Conservation (phyloP, 139 green algal species). For the Picochlorum sp. region DNA sequence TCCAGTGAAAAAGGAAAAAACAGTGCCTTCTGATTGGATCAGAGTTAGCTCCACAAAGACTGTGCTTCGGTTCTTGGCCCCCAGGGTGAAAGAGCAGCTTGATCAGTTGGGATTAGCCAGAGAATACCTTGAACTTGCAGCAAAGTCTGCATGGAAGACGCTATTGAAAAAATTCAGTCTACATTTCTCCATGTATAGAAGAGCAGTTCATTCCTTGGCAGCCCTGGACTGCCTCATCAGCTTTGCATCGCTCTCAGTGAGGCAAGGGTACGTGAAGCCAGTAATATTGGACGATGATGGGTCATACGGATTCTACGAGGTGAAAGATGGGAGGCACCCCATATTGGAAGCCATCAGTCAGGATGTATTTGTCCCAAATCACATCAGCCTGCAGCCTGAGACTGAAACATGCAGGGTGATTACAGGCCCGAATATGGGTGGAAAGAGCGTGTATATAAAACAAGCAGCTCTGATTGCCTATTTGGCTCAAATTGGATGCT, state of each 20-base stretch:
- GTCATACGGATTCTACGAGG: constrained; percentile 37
- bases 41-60: constrained; percentile 72
- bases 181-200: constrained; percentile 41
- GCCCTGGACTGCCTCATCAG: constrained; percentile 65
- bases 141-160: constrained; percentile 38
- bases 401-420: constrained; percentile 32
- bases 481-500: constrained; percentile 84
- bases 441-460: constrained; percentile 68
- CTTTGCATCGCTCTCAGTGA: constrained; percentile 46
- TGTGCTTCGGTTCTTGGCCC: constrained; percentile 55
- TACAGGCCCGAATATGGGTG: constrained; percentile 89
- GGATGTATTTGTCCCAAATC: constrained; percentile 55
- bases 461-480: constrained; percentile 58
- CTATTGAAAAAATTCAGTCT: constrained; percentile 39
- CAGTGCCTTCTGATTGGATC: constrained; percentile 38
- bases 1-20: constrained; percentile 28
- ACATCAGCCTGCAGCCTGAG: constrained; percentile 21
- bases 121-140: constrained; percentile 36
- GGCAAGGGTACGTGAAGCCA: constrained; percentile 24
- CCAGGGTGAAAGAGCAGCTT: constrained; percentile 41
- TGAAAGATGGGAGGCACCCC: constrained; percentile 47
- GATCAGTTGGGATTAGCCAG: constrained; percentile 38
- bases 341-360: constrained; percentile 64
- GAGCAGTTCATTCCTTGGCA: constrained; percentile 52
- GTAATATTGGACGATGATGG: constrained; percentile 20